Conservation (phyloP, 768 basidiomycete species). For the Russula brevipes region DNA sequence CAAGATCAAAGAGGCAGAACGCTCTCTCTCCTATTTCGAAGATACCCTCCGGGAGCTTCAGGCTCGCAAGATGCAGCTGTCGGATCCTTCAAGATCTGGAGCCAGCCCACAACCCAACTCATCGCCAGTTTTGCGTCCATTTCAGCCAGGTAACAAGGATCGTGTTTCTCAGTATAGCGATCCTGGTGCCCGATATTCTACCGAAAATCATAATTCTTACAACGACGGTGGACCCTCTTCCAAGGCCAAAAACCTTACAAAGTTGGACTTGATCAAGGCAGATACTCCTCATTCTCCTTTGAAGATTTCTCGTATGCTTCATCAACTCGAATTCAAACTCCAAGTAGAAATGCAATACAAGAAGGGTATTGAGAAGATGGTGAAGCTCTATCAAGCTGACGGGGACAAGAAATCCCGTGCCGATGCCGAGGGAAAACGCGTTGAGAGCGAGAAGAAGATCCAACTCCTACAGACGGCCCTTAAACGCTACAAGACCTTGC, state of each 20-base stretch:
- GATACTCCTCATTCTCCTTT: slow-evolving; percentile 94
- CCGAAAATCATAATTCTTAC: slow-evolving; percentile 31
- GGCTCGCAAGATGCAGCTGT: slow-evolving; percentile 60
- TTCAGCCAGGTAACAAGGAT: slow-evolving; percentile 18
- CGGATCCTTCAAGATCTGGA: slow-evolving; percentile 49
- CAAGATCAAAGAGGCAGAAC: slow-evolving; percentile 83
- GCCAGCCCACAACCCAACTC: slow-evolving; percentile 9
- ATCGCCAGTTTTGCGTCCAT: slow-evolving; percentile 14
- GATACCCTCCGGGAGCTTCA: slow-evolving; percentile 79
- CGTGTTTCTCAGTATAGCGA: slow-evolving; percentile 17
- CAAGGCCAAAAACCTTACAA: slow-evolving; percentile 66
- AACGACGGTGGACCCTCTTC: slow-evolving; percentile 38
- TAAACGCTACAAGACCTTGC: slow-evolving; percentile 93
- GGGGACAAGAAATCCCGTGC: slow-evolving; percentile 94
- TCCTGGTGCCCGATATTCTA: slow-evolving; percentile 26
- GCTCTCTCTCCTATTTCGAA: slow-evolving; percentile 82
- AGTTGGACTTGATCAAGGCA: slow-evolving; percentile 92
- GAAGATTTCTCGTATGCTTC: slow-evolving; percentile 96
- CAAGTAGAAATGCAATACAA: slow-evolving; percentile 98
- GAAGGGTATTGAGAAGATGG: slow-evolving; percentile 98
- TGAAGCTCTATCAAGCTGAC: slow-evolving; percentile 90
- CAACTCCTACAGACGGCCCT: slow-evolving; percentile 87
- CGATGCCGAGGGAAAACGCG: slow-evolving; percentile 89
- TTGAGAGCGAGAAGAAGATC: slow-evolving; percentile 96
- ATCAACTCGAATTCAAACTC: slow-evolving; percentile 98